Evolutionary conservation across 176 grass and related monocot genomes (phyloP).

Genomic region (Oryza australiensis): DNA sequence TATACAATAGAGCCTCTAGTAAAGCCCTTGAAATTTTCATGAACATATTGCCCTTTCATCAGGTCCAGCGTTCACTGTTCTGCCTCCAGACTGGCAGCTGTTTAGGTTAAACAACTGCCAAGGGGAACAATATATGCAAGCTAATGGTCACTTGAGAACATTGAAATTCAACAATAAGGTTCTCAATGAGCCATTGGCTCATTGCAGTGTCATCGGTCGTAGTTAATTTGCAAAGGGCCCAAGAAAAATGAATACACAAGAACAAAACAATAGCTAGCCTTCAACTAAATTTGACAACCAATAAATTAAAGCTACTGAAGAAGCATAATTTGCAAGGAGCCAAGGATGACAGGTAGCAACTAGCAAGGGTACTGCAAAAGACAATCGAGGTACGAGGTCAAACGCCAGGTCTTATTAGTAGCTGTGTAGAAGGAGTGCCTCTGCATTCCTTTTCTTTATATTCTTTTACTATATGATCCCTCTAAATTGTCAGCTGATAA

Average conservation of each 20-base stretch:
- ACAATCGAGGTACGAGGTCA: not conserved
- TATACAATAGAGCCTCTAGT: not conserved
- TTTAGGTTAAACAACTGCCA: not conserved
- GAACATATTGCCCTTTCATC: slow-evolving; percentile 8
- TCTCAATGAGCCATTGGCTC: not conserved
- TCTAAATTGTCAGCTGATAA: not conserved
- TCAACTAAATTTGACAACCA: not conserved
- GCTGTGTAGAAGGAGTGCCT: not conserved
- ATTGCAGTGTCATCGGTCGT: not conserved
- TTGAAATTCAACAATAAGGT: not conserved
- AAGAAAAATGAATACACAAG: slow-evolving; percentile 4
- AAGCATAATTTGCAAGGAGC: slow-evolving; percentile 11
- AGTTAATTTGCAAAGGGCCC: not conserved
- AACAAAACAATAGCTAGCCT: not conserved
- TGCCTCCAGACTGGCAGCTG: not conserved
- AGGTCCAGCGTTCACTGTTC: not conserved
- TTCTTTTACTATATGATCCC: not conserved
- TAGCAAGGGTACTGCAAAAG: not conserved
- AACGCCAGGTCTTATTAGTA: not conserved
- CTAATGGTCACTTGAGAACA: slow-evolving; percentile 10
- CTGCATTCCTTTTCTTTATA: not conserved
- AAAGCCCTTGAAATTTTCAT: not conserved
- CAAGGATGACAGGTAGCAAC: not conserved
- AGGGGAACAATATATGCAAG: not conserved
- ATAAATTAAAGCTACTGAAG: slow-evolving; percentile 10